Conservation (phyloP, 2,329 filamentous ascomycete species). For the Colletotrichum filicis region DNA sequence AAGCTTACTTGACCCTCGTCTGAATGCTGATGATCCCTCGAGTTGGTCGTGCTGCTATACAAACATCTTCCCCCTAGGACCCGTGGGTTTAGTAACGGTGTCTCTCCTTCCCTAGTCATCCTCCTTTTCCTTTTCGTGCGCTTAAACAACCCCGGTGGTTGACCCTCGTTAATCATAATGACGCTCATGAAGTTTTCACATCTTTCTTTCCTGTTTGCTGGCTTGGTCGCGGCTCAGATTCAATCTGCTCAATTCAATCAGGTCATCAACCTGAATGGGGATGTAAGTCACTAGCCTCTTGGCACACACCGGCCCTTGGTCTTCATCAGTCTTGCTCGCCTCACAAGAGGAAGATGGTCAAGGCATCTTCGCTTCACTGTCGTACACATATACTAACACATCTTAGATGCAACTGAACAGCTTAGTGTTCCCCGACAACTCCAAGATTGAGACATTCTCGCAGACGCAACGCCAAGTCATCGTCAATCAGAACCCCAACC, state of each 20-base stretch:
- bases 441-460: conserved; percentile 39
- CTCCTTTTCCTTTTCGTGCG: conserved; percentile 5
- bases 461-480: conserved; percentile 38
- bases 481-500: conserved; percentile 39
- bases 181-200: conserved; percentile 29
- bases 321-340: background rate
- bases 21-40: conserved; percentile 17
- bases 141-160: conserved; percentile 32
- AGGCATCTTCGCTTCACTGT: background rate
- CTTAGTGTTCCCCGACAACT: conserved; percentile 37
- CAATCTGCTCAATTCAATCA: conserved; percentile 37
- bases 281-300: conserved; percentile 32
- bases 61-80: conserved; percentile 31
- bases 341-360: background rate
- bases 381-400: background rate
- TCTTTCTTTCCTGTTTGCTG: conserved; percentile 31
- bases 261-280: conserved; percentile 38
- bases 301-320: background rate
- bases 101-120: conserved; percentile 33
- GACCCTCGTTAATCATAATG: conserved; percentile 38
- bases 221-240: conserved; percentile 33
- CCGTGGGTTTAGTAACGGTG: conserved; percentile 36
- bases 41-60: conserved; percentile 23
- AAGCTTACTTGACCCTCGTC: conserved; percentile 29
- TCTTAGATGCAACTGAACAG: conserved; percentile 37